These are phyloP conservation scores for Nyctanthes arbortristis DNA, from an alignment of 257 asterid genomes.

Conservation along the genomic window DNA sequence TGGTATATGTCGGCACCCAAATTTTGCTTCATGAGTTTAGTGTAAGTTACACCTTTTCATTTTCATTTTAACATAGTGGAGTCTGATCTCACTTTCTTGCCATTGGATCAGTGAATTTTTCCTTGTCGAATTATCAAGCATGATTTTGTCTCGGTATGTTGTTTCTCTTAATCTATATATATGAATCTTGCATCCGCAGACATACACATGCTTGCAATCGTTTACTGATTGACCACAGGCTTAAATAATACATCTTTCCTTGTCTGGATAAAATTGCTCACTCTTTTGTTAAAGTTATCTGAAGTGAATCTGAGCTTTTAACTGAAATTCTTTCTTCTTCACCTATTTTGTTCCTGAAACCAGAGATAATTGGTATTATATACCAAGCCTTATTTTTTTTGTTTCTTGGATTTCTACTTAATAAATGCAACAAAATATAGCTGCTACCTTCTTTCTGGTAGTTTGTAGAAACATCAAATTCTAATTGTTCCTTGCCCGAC, in stretches of 20 bases:
- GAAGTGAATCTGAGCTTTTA: not conserved
- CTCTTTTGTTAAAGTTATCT: not conserved
- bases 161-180: not conserved
- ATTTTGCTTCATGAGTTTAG: no score
- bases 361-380: not conserved
- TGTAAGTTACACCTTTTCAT: no score
- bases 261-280: not conserved
- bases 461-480: not conserved
- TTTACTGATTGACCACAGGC: not conserved
- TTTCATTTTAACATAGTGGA: no score
- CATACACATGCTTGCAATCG: not conserved
- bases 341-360: not conserved
- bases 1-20: no score
- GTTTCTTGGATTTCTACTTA: not conserved
- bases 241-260: not conserved
- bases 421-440: not conserved
- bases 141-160: not conserved
- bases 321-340: no score
- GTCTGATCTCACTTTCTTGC: not conserved
- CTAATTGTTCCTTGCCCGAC: not conserved
- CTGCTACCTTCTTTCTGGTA: not conserved
- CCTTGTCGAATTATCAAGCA: not conserved
- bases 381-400: not conserved
- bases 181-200: not conserved
- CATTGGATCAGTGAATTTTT: not conserved